Base-by-base conservation (phyloP, 768 basidiomycete genomes). In the Nevesoporus exiguus region DNA sequence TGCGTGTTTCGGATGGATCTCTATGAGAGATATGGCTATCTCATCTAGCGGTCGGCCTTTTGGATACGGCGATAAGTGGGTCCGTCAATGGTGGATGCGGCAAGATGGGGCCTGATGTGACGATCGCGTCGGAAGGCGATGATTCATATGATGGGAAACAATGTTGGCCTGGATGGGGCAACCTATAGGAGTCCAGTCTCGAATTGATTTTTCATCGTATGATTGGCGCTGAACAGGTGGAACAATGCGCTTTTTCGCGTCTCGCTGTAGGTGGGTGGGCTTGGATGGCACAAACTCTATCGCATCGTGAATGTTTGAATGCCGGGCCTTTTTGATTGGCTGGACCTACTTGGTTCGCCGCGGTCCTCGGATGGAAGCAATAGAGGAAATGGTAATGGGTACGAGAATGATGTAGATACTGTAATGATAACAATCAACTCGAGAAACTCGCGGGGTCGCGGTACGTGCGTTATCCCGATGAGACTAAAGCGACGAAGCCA, bases 41-140 rank as follows among this genome's bases (percentile, higher is more conserved):
- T 44, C 10, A n/a, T 51, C 13, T 44, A 33, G 7, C 39, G 13
- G 4, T 37, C n/a, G 15, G 36, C 5, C 10, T 33, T 37, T 17
- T 7, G 48, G 21, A 17, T 29, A 37, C 36, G 53, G 59, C 19
- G 52, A 61, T 50, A 56, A 29, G 43, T 19, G 14, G 43, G 36
- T n/a, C n/a, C n/a, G n/a, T n/a, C n/a, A n/a, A n/a, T n/a, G n/a
- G n/a, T n/a, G n/a, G n/a, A n/a, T n/a, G n/a, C 21, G 41, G 25
- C 10, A 0, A 24, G 21, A 34, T 19, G 8, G 39, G 3, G 17
- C n/a, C n/a, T 49, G 37, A 40, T 31, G n/a, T n/a, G 49, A 57
- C 34, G 50, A 57, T 58, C 55, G 49, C 34, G 33, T 60, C 34
- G 52, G 37, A 50, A 40, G 54, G 59, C 49, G 49, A 57, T n/a